phyloP scores from a whole-genome alignment of 352 stramenopile species.

The Paralagenidium karlingii region DNA sequence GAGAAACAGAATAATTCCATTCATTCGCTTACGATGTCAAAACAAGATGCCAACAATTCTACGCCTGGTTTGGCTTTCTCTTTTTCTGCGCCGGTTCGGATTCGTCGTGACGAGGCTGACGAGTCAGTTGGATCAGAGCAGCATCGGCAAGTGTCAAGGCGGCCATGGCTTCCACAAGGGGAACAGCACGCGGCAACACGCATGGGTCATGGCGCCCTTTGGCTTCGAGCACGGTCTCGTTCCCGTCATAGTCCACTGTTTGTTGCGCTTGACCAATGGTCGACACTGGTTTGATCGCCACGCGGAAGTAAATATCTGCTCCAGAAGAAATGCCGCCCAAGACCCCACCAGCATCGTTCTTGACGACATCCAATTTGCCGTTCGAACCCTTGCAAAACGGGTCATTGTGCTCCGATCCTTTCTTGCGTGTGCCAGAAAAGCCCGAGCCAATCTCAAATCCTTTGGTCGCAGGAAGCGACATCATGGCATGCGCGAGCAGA shows the following conservation, averaged over 20 bases:
- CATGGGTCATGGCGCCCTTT: slow-evolving; percentile 98
- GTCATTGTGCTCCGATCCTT: slow-evolving; percentile 97
- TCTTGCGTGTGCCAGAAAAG: slow-evolving; percentile 94
- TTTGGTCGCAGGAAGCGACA: slow-evolving; percentile 98
- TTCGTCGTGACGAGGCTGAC: slow-evolving; percentile 44
- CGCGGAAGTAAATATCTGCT: slow-evolving; percentile 96
- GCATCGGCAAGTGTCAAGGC: slow-evolving; percentile 92
- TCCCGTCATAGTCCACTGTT: slow-evolving; percentile 90
- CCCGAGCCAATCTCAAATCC: slow-evolving; percentile 96
- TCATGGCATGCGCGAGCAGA: slow-evolving; percentile 96
- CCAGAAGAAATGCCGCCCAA: slow-evolving; percentile 98
- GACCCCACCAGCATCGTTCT: slow-evolving; percentile 89
- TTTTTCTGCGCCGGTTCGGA: slow-evolving; percentile 41
- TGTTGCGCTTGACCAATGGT: slow-evolving; percentile 95
- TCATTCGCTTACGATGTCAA: too few species aligned
- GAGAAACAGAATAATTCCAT: too few species aligned
- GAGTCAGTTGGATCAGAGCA: slow-evolving; percentile 93
- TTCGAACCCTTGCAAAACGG: slow-evolving; percentile 81
- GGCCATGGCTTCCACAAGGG: slow-evolving; percentile 98
- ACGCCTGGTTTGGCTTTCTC: too few species aligned
- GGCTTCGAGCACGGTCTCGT: slow-evolving; percentile 91
- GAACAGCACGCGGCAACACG: slow-evolving; percentile 93
- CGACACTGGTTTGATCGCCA: slow-evolving; percentile 98
- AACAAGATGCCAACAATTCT: too few species aligned
- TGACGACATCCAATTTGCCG: slow-evolving; percentile 61